phyloP scores from a whole-genome alignment of 108 stramenopile species.

The Nannochloropsis oceanica region DNA sequence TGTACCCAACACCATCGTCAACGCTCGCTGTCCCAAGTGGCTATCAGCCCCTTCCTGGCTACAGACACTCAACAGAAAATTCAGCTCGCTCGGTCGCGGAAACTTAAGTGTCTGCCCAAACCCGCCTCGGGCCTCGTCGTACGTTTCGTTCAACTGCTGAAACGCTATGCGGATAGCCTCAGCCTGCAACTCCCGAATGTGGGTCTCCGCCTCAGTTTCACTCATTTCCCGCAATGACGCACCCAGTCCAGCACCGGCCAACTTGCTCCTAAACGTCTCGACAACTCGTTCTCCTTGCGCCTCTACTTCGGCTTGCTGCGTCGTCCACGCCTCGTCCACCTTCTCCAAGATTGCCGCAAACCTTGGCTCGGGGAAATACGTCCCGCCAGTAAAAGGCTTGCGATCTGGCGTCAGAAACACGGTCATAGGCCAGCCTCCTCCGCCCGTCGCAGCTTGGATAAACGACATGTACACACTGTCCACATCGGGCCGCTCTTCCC shows the following conservation, averaged over 20 bases:
- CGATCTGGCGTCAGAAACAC: conserved; percentile 18
- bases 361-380: conserved; percentile 11
- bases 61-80: conserved; percentile 7
- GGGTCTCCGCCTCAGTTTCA: background rate
- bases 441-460: conserved; percentile 12
- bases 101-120: background rate
- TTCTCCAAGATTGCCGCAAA: conserved; percentile 8
- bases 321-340: conserved; percentile 1
- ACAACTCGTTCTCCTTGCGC: background rate
- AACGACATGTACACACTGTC: conserved; percentile 19
- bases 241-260: background rate
- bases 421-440: conserved; percentile 25
- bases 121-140: background rate
- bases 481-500: conserved; percentile 23
- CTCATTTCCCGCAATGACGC: background rate
- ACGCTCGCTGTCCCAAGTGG: conserved; percentile 1
- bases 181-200: background rate
- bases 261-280: background rate
- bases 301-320: background rate
- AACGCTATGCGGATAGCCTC: background rate
- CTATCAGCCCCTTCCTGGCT: background rate
- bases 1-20: conserved; percentile 11
- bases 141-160: background rate
- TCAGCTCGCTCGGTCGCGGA: background rate
- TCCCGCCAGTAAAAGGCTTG: conserved; percentile 18